phyloP scores from a whole-genome alignment of 495 filamentous ascomycete genomes.

The Tetracladium marchalianum region DNA sequence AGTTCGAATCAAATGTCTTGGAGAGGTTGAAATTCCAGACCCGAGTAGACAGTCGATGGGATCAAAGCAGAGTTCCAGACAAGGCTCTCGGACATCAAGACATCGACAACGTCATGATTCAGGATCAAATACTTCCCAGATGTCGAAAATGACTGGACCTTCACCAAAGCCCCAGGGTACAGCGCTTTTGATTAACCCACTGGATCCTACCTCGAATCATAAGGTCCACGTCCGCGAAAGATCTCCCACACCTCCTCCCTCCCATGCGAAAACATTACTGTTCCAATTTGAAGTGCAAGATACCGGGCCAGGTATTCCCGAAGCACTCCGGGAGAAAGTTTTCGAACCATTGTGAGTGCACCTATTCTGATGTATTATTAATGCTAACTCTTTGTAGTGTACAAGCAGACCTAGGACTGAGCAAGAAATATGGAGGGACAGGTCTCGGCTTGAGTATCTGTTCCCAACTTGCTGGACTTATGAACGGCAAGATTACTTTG shows the following conservation, averaged over 20 bases:
- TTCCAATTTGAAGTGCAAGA: conserved; percentile 89
- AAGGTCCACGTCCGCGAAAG: conserved; percentile 41
- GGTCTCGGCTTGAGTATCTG: conserved; percentile 88
- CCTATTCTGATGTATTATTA: no score
- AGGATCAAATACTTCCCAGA: conserved; percentile 36
- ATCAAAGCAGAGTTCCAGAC: conserved; percentile 37
- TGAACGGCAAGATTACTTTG: conserved; percentile 68
- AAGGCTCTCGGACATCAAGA: conserved; percentile 23
- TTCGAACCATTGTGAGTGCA: conserved; percentile 67
- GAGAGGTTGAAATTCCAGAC: conserved; percentile 38
- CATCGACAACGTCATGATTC: conserved; percentile 32
- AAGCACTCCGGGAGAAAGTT: conserved; percentile 62
- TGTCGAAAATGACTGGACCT: conserved; percentile 27
- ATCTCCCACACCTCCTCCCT: conserved; percentile 49
- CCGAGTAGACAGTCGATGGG: conserved; percentile 39
- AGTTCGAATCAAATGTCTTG: conserved; percentile 62
- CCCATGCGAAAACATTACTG: conserved; percentile 45
- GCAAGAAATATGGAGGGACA: conserved; percentile 84
- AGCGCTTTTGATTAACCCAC: conserved; percentile 40
- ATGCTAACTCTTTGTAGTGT: conserved; percentile 27
- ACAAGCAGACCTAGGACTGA: conserved; percentile 79
- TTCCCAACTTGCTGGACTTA: conserved; percentile 70
- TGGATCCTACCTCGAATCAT: conserved; percentile 43
- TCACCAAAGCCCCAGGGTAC: conserved; percentile 18
- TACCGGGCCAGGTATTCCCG: conserved; percentile 83